Conservation (phyloP, 495 filamentous ascomycete genomes). For the Mytilinidion resinicola region DNA sequence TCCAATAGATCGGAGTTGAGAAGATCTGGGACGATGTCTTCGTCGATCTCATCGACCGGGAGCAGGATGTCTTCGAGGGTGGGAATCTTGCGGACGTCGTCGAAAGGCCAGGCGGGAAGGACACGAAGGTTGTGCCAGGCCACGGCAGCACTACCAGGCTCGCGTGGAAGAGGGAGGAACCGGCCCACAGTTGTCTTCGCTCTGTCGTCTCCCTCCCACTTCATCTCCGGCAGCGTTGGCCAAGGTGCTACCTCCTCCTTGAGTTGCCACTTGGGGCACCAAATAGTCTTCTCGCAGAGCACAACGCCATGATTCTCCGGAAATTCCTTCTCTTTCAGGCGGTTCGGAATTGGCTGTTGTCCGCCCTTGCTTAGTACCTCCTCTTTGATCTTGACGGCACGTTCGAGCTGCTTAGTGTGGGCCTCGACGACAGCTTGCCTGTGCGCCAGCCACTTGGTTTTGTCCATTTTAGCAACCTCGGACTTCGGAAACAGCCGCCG, state of each 20-base stretch:
- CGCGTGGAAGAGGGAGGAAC: constrained; percentile 22
- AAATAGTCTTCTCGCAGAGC: constrained; percentile 20
- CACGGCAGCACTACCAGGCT: constrained; percentile 18
- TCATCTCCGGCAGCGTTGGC: constrained; percentile 22
- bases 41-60: constrained; percentile 26
- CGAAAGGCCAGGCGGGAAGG: constrained; percentile 10
- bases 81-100: constrained; percentile 14
- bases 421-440: constrained; percentile 11
- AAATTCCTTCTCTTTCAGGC: background rate
- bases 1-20: constrained; percentile 18
- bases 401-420: background rate
- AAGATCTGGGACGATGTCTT: constrained; percentile 12
- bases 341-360: background rate
- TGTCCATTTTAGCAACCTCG: constrained; percentile 19
- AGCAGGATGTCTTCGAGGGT: constrained; percentile 22
- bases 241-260: constrained; percentile 25
- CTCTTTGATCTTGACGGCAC: constrained; percentile 5
- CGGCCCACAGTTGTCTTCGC: constrained; percentile 23
- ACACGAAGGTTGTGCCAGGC: constrained; percentile 19
- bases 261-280: constrained; percentile 23
- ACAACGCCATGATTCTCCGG: constrained; percentile 7
- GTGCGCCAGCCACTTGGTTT: constrained; percentile 13
- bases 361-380: background rate
- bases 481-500: constrained; percentile 22
- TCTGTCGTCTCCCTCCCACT: constrained; percentile 29